Evolutionary conservation across 805 yeast genomes (phyloP).

Genomic region (Jamesozyma spencerorum): DNA sequence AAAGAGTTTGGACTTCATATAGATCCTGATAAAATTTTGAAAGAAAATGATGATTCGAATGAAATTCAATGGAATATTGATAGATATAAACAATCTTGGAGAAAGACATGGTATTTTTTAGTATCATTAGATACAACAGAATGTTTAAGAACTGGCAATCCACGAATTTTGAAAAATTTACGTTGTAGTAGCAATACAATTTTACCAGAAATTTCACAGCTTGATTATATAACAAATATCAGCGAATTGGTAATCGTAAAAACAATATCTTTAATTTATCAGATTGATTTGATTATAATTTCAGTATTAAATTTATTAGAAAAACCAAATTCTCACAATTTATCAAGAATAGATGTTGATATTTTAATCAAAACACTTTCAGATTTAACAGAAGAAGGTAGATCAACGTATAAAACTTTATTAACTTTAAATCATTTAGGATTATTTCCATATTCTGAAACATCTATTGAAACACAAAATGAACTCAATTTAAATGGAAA

Average conservation of each 20-base stretch:
- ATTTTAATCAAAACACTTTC: no score
- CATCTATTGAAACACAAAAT: no score
- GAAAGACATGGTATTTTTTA: constrained; percentile 3
- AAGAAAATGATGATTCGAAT: constrained; percentile 14
- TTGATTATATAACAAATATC: constrained; percentile 1
- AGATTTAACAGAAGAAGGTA: no score
- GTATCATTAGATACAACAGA: not conserved
- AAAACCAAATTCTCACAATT: no score
- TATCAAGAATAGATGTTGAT: no score
- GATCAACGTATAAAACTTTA: no score
- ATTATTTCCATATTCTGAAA: no score
- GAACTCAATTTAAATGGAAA: no score
- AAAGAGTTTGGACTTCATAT: constrained; percentile 56
- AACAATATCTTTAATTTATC: not conserved
- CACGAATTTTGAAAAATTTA: constrained; percentile 3
- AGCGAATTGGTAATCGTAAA: constrained; percentile 1
- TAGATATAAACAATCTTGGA: constrained; percentile 3
- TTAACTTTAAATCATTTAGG: no score
- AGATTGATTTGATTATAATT: constrained; percentile 1
- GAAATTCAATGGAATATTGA: not conserved
- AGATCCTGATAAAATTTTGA: no score
- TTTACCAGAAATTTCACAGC: constrained; percentile 1
- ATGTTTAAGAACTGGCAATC: not conserved
- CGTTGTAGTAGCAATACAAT: not conserved
- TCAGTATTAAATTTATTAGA: not conserved